Evolutionary conservation across 495 filamentous ascomycete species (phyloP).

Genomic region (Lentithecium fluviatile): DNA sequence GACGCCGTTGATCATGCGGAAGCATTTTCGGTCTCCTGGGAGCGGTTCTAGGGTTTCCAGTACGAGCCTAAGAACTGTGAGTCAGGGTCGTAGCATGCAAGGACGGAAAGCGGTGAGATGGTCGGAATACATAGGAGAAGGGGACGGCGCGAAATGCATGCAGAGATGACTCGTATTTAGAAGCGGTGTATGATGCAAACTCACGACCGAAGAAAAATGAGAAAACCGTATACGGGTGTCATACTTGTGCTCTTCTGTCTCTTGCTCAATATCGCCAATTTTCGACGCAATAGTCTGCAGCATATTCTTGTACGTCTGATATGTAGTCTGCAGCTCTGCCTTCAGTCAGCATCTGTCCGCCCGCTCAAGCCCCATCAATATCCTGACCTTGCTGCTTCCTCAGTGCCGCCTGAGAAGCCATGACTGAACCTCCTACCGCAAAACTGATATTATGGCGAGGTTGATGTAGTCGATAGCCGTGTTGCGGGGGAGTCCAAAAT

Average conservation of each 20-base stretch:
- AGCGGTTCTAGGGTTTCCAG: conserved; percentile 89
- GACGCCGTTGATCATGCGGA: conserved; percentile 97
- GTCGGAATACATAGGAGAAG: conserved; percentile 3
- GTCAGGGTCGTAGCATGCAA: neutral
- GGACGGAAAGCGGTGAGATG: conserved; percentile 22
- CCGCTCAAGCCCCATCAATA: neutral
- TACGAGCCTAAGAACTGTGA: conserved; percentile 66
- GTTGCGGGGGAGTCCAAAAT: neutral
- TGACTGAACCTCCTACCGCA: neutral
- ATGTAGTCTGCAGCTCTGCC: conserved; percentile 88
- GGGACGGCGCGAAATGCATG: conserved; percentile 9
- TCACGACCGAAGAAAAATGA: neutral
- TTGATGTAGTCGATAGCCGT: neutral
- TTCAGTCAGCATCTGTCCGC: neutral
- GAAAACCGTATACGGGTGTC: conserved; percentile 40
- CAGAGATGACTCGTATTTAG: conserved; percentile 19
- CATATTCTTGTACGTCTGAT: conserved; percentile 91
- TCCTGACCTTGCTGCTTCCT: conserved; percentile 67
- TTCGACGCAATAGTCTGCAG: conserved; percentile 92
- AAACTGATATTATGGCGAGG: neutral
- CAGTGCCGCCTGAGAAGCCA: conserved; percentile 28
- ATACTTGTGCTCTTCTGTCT: conserved; percentile 97
- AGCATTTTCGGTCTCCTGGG: conserved; percentile 86
- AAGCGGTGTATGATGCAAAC: conserved; percentile 31
- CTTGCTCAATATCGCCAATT: conserved; percentile 95